Conservation (phyloP, 1,284 basidiomycete species). For the Leucoagaricus sp. region DNA sequence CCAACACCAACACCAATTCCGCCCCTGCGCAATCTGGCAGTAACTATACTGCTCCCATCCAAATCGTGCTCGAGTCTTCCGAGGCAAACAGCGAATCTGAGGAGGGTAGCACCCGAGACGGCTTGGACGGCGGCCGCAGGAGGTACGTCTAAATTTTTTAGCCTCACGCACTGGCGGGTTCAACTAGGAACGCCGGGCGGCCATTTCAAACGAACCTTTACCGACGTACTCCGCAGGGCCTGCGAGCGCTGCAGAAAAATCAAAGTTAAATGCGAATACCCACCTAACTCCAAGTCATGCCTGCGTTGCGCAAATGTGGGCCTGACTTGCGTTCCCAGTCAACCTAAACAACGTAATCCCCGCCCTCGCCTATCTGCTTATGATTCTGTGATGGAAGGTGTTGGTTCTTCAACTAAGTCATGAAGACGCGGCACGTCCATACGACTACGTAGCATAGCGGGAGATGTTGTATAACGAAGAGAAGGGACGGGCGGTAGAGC, state of each 20-base stretch:
- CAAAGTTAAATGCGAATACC: slow-evolving; percentile 16
- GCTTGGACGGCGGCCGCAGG: slow-evolving; percentile 1
- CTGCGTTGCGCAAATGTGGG: slow-evolving; percentile 8
- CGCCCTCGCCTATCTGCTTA: slow-evolving; percentile 5
- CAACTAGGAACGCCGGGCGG: background rate
- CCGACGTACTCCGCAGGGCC: background rate
- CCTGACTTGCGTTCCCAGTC: slow-evolving; percentile 6
- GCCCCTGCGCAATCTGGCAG: background rate
- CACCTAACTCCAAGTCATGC: background rate
- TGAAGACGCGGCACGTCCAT: background rate
- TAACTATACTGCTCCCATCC: background rate
- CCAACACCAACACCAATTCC: background rate
- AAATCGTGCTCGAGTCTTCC: slow-evolving; percentile 11
- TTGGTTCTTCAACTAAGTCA: background rate
- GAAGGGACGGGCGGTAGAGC: background rate
- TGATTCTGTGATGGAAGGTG: slow-evolving; percentile 10
- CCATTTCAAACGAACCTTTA: background rate
- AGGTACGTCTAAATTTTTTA: slow-evolving; percentile 2
- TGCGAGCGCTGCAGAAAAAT: slow-evolving; percentile 15
- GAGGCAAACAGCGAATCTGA: background rate
- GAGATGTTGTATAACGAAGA: background rate
- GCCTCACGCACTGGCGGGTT: background rate
- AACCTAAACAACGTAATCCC: slow-evolving; percentile 4
- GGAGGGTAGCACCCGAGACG: background rate
- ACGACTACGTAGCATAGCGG: background rate